These are phyloP conservation scores for Plectosphaerella cucumerina DNA, from an alignment of 2,329 filamentous ascomycete genomes.

Conservation along the genomic window DNA sequence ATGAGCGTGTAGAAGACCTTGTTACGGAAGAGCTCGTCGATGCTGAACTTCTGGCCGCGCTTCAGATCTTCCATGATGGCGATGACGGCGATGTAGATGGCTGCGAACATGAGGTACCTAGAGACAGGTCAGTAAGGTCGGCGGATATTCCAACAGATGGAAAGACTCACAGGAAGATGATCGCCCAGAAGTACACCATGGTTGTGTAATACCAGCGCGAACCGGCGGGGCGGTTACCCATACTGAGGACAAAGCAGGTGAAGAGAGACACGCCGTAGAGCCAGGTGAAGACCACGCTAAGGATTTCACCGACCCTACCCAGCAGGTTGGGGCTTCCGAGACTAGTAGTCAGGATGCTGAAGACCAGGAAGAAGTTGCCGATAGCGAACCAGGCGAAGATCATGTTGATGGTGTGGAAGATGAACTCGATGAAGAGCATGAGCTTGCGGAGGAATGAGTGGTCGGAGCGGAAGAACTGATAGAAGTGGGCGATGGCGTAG, in stretches of 20 bases:
- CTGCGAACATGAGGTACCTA: slow-evolving; percentile 89
- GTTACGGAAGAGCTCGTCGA: slow-evolving; percentile 77
- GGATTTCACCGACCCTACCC: slow-evolving; percentile 70
- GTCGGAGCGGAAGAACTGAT: slow-evolving; percentile 90
- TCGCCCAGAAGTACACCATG: slow-evolving; percentile 97
- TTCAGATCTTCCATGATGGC: slow-evolving; percentile 71
- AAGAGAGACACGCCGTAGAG: slow-evolving; percentile 88
- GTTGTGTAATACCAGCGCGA: slow-evolving; percentile 92
- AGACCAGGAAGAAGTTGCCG: slow-evolving; percentile 98
- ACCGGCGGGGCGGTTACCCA: slow-evolving; percentile 92
- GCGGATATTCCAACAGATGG: no score
- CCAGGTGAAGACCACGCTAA: slow-evolving; percentile 93
- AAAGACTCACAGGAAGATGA: slow-evolving; percentile 77
- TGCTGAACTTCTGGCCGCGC: slow-evolving; percentile 58
- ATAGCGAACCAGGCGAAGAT: slow-evolving; percentile 98
- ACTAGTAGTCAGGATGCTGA: slow-evolving; percentile 91
- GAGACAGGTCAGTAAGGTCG: slow-evolving; percentile 16
- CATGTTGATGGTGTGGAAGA: slow-evolving; percentile 95
- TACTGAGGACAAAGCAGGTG: slow-evolving; percentile 89
- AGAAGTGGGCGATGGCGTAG: slow-evolving; percentile 91
- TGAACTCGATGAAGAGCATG: slow-evolving; percentile 87
- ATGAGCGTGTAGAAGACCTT: slow-evolving; percentile 90
- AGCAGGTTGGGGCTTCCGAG: slow-evolving; percentile 67
- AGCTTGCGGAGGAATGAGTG: slow-evolving; percentile 85
- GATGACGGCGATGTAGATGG: slow-evolving; percentile 86